phyloP scores from a whole-genome alignment of 1,139 yeast species.

The Pichia sp. region DNA sequence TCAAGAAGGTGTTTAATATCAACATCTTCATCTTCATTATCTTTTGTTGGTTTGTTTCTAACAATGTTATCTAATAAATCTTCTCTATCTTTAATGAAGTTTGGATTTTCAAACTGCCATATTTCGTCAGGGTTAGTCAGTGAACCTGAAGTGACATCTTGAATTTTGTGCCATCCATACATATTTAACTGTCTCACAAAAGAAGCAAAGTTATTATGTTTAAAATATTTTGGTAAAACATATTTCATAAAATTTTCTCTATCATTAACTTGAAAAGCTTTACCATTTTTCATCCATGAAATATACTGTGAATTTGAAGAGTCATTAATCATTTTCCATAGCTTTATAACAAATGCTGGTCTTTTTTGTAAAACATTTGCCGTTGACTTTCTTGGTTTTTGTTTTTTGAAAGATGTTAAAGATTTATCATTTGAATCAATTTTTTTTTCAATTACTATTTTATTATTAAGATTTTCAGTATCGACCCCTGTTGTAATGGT shows the following conservation, averaged over 20 bases:
- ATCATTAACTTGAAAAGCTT: conserved; percentile 75
- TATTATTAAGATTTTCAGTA: too few relatives aligned
- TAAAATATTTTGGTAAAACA: conserved; percentile 84
- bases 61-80: conserved; percentile 68
- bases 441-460: neutral
- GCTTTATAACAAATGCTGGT: conserved; percentile 86
- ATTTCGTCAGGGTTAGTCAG: conserved; percentile 50
- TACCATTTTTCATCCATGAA: conserved; percentile 81
- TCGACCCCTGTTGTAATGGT: too few relatives aligned
- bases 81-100: conserved; percentile 46
- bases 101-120: conserved; percentile 84
- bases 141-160: conserved; percentile 65
- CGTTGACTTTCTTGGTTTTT: conserved; percentile 19
- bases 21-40: conserved; percentile 41
- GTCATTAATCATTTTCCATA: conserved; percentile 95
- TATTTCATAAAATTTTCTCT: conserved; percentile 81
- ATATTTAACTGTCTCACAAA: conserved; percentile 94
- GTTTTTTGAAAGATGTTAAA: conserved; percentile 18
- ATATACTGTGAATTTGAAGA: conserved; percentile 61
- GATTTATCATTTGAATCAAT: conserved; percentile 3
- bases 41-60: conserved; percentile 37
- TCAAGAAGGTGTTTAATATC: conserved; percentile 53
- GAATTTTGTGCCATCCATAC: conserved; percentile 98
- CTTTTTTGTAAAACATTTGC: conserved; percentile 34
- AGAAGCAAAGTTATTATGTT: conserved; percentile 90